phyloP scores from a whole-genome alignment of 768 basidiomycete species.

The Boletus insuetus region DNA sequence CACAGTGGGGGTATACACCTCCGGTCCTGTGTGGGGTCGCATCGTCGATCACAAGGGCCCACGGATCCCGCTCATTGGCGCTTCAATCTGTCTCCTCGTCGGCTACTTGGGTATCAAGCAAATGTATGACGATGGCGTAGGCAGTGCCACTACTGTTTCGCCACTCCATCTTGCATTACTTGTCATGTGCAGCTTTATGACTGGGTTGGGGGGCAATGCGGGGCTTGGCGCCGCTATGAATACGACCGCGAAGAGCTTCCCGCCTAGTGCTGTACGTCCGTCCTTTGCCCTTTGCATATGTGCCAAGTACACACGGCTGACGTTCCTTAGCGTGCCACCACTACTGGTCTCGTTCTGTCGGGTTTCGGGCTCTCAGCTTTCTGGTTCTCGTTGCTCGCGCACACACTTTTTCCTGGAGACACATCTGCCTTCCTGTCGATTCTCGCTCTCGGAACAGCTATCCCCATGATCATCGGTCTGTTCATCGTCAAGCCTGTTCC shows the following conservation, averaged over 20 bases:
- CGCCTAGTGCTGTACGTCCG: constrained; percentile 58
- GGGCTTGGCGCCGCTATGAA: constrained; percentile 74
- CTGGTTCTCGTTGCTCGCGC: constrained; percentile 77
- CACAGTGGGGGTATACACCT: constrained; percentile 72
- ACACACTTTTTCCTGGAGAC: constrained; percentile 69
- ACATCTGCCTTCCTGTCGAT: constrained; percentile 75
- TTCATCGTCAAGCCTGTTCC: constrained; percentile 73
- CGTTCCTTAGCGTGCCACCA: constrained; percentile 58
- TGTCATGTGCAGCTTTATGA: constrained; percentile 62
- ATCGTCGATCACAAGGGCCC: constrained; percentile 76
- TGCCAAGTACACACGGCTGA: neutral
- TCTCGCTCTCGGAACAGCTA: constrained; percentile 72
- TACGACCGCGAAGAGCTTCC: constrained; percentile 79
- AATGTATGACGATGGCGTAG: constrained; percentile 59
- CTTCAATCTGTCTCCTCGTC: constrained; percentile 55
- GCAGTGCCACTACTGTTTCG: constrained; percentile 38
- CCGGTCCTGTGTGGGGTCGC: constrained; percentile 76
- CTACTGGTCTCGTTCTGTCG: constrained; percentile 76
- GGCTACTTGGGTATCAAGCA: constrained; percentile 76
- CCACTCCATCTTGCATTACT: constrained; percentile 48
- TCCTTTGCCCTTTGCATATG: neutral
- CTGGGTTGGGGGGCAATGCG: constrained; percentile 74
- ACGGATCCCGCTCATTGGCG: constrained; percentile 57
- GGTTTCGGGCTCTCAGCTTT: constrained; percentile 93
- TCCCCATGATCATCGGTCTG: constrained; percentile 78